phyloP scores from a whole-genome alignment of 164 flowering plant genomes.

The Piper betle region DNA sequence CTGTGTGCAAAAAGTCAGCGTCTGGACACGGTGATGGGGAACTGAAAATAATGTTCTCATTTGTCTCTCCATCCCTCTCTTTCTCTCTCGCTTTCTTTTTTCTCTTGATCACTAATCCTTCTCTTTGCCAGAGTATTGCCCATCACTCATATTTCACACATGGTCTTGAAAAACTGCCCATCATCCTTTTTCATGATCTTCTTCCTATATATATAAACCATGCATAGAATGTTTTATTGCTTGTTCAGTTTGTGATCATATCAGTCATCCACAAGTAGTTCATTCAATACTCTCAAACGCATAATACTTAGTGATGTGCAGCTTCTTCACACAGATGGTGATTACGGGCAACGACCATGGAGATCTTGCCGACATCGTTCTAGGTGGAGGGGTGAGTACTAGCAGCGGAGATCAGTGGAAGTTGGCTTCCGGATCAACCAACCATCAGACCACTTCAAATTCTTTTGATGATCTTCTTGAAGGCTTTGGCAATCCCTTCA shows the following conservation, averaged over 20 bases:
- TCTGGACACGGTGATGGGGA: neutral
- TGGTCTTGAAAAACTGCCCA: conserved; percentile 1
- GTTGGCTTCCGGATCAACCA: conserved; percentile 19
- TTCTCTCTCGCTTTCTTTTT: neutral
- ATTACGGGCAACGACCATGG: conserved; percentile 61
- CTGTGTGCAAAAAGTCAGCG: conserved; percentile 63
- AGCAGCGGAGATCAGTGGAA: conserved; percentile 14
- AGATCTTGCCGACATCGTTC: conserved; percentile 62
- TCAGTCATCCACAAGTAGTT: too few species aligned
- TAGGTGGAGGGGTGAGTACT: conserved; percentile 14
- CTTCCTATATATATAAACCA: conserved; percentile 3
- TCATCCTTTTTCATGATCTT: conserved; percentile 3
- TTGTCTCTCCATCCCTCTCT: conserved; percentile 12
- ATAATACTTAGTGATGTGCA: conserved; percentile 30
- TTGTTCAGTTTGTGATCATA: conserved; percentile 9
- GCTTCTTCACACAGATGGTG: conserved; percentile 13
- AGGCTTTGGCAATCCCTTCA: conserved; percentile 49
- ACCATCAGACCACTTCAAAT: conserved; percentile 2
- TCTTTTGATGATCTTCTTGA: conserved; percentile 9
- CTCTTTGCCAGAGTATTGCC: too few species aligned
- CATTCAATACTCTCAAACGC: too few species aligned
- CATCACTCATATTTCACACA: neutral
- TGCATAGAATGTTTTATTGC: conserved; percentile 5
- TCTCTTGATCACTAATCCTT: too few species aligned
- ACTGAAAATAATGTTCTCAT: neutral